A percentile compares a stretch with the other conserved stretches of the same genome.
Conservation (phyloP, 2,329 filamentous ascomycete genomes). For the Dothistroma septosporum region DNA sequence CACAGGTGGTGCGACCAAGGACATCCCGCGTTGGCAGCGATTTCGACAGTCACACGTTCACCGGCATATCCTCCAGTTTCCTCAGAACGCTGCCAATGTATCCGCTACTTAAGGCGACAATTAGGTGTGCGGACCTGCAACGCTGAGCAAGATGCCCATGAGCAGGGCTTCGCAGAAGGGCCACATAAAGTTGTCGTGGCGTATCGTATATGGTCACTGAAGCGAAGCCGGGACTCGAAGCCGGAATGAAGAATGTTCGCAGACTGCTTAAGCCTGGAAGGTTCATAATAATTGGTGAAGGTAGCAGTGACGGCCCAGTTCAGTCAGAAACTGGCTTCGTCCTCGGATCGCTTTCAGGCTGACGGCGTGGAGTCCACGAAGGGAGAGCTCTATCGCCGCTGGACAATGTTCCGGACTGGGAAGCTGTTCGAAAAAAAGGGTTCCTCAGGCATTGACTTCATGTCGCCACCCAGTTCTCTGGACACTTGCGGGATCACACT, state of each 20-base stretch:
- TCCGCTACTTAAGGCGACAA: constrained; percentile 27
- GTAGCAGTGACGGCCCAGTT: not conserved
- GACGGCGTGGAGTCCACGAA: constrained; percentile 1
- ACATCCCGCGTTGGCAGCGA: constrained; percentile 28
- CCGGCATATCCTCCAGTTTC: constrained; percentile 42
- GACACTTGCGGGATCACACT: too few relatives aligned
- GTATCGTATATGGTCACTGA: constrained; percentile 19
- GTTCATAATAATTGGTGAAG: constrained; percentile 16
- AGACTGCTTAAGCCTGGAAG: constrained; percentile 25
- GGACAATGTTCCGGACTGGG: too few relatives aligned
- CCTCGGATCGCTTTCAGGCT: constrained; percentile 6
- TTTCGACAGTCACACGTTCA: constrained; percentile 44
- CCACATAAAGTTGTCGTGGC: constrained; percentile 26
- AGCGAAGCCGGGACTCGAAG: constrained; percentile 16
- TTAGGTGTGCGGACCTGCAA: constrained; percentile 34
- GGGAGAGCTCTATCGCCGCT: too few relatives aligned
- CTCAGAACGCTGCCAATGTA: constrained; percentile 36
- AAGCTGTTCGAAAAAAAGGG: too few relatives aligned
- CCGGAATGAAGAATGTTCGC: constrained; percentile 18
- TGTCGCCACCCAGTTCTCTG: too few relatives aligned
- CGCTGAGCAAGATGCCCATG: constrained; percentile 26
- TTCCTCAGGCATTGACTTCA: too few relatives aligned
- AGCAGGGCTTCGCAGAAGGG: constrained; percentile 35
- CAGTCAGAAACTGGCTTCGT: not conserved
- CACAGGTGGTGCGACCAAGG: constrained; percentile 40